These are phyloP conservation scores for Wickerhamomyces pijperi DNA, from an alignment of 805 yeast species.

Conservation along the genomic window DNA sequence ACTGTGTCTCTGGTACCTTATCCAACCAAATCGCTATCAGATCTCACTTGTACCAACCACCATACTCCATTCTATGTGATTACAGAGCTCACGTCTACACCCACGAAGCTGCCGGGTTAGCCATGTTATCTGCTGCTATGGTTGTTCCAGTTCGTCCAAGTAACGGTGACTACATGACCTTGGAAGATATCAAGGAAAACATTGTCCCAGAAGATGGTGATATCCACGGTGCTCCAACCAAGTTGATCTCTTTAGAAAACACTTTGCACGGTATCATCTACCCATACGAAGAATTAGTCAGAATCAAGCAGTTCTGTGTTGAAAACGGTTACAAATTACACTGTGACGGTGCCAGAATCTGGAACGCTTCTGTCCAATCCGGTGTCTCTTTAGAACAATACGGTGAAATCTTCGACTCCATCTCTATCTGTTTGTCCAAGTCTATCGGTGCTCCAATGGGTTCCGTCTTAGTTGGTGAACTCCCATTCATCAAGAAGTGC, in stretches of 20 bases:
- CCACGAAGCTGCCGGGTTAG: constrained; percentile 84
- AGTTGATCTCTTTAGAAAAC: constrained; percentile 72
- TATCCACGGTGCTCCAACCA: constrained; percentile 81
- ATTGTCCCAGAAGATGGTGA: constrained; percentile 66
- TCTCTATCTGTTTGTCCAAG: constrained; percentile 81
- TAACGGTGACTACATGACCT: constrained; percentile 64
- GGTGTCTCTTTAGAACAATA: constrained; percentile 45
- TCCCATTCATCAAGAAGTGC: constrained; percentile 50
- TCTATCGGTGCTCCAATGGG: constrained; percentile 93
- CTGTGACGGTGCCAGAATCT: constrained; percentile 88
- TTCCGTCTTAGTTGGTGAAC: constrained; percentile 66
- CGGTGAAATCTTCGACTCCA: constrained; percentile 74
- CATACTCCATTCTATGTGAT: constrained; percentile 75
- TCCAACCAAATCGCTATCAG: constrained; percentile 86
- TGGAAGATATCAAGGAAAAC: constrained; percentile 58
- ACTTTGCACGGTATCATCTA: constrained; percentile 72
- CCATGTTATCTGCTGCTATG: constrained; percentile 85
- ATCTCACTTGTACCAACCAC: constrained; percentile 69
- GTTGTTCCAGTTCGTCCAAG: constrained; percentile 74
- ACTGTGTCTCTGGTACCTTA: constrained; percentile 82
- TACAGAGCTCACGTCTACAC: constrained; percentile 71
- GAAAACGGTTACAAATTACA: constrained; percentile 54
- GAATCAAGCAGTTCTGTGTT: constrained; percentile 62
- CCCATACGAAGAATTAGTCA: constrained; percentile 72
- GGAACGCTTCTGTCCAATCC: constrained; percentile 77